A percentile compares a stretch with the other conserved stretches of the same genome.
phyloP scores from a whole-genome alignment of 495 filamentous ascomycete genomes.

The Penicillium simplicissimum region DNA sequence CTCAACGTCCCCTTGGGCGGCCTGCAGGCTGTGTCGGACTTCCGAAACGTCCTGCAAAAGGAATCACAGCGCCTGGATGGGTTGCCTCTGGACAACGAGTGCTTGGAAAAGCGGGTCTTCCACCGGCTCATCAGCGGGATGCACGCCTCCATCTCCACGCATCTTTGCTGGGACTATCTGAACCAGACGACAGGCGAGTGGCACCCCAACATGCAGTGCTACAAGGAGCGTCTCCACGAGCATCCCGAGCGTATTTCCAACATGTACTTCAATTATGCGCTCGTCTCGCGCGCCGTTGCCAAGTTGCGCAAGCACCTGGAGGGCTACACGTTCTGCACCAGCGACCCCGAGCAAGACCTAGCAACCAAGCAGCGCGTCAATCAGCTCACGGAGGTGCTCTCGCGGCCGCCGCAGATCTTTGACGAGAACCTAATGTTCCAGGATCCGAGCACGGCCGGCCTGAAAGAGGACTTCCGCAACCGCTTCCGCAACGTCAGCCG shows the following conservation, averaged over 20 bases:
- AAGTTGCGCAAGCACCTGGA: conserved; percentile 87
- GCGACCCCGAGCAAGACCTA: conserved; percentile 75
- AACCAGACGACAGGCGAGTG: conserved; percentile 94
- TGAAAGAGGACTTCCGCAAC: conserved; percentile 97
- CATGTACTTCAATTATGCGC: conserved; percentile 97
- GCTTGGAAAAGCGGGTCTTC: conserved; percentile 96
- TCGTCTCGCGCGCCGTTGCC: conserved; percentile 83
- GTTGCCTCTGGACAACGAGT: conserved; percentile 81
- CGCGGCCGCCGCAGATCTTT: conserved; percentile 75
- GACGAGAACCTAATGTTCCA: conserved; percentile 94
- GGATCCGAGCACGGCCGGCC: conserved; percentile 60
- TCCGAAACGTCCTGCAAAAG: conserved; percentile 76
- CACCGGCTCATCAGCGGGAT: conserved; percentile 93
- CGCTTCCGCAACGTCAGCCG: conserved; percentile 95
- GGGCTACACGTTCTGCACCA: conserved; percentile 87
- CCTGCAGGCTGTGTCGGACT: conserved; percentile 74
- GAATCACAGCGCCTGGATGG: conserved; percentile 66
- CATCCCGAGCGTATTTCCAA: conserved; percentile 93
- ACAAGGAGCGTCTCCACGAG: conserved; percentile 75
- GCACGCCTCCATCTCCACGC: conserved; percentile 95
- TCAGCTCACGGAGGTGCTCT: conserved; percentile 64
- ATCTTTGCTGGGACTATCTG: conserved; percentile 94
- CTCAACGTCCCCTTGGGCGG: conserved; percentile 29
- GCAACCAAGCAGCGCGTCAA: conserved; percentile 78
- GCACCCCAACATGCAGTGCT: conserved; percentile 90